A percentile compares a stretch with the other conserved stretches of the same genome.
Conservation (phyloP, 1,284 basidiomycete genomes). For the Acaromyces ingoldii region DNA sequence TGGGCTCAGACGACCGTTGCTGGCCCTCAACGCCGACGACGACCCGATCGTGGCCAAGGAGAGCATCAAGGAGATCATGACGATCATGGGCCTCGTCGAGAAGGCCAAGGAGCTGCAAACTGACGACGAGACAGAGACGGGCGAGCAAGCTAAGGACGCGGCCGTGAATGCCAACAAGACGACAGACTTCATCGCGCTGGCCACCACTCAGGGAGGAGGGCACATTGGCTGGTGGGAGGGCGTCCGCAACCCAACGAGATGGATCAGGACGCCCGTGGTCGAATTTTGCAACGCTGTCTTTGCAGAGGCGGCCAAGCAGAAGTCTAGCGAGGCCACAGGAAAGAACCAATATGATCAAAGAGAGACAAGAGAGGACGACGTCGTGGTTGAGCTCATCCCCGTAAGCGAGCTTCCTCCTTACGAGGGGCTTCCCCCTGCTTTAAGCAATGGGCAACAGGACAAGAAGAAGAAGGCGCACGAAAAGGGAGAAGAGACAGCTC, state of each 20-base stretch:
- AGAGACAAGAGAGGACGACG: conserved; percentile 11
- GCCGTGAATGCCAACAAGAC: conserved; percentile 60
- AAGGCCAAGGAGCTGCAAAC: too few species aligned
- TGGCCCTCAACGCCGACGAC: conserved; percentile 82
- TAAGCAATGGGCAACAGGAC: too few species aligned
- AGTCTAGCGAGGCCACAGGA: conserved; percentile 7
- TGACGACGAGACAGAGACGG: conserved; percentile 56
- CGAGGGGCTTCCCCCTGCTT: conserved; percentile 13
- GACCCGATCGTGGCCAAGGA: conserved; percentile 69
- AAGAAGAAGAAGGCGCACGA: not conserved
- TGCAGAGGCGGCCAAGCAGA: conserved; percentile 3
- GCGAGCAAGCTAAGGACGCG: conserved; percentile 58
- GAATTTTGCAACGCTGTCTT: conserved; percentile 37
- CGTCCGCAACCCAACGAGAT: conserved; percentile 22
- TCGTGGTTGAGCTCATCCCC: conserved; percentile 31
- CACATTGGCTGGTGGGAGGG: conserved; percentile 89
- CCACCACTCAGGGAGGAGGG: conserved; percentile 73
- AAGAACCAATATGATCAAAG: conserved; percentile 17
- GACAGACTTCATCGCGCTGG: conserved; percentile 67
- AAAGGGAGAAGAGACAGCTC: not conserved
- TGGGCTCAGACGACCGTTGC: conserved; percentile 53
- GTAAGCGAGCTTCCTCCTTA: conserved; percentile 24
- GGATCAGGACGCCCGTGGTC: conserved; percentile 34
- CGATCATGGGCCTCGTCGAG: conserved; percentile 26
- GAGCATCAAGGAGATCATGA: conserved; percentile 20